Conservation (phyloP, 31 red algal species). For the Endocladia muricata region DNA sequence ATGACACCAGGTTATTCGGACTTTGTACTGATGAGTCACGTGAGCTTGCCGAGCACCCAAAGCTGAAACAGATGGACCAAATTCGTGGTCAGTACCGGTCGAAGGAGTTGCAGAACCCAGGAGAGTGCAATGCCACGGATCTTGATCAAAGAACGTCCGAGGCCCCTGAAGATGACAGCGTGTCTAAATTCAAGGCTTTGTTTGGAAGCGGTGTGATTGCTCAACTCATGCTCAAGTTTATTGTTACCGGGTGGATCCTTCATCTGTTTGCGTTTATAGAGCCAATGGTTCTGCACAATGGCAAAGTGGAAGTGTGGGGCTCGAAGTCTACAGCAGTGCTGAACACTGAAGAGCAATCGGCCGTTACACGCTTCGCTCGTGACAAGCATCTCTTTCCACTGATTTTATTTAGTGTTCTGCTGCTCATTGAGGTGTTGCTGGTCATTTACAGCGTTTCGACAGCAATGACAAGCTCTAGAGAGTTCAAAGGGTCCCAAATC, state of each 20-base stretch:
- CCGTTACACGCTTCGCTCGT: conserved; percentile 12
- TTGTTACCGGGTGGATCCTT: conserved; percentile 1
- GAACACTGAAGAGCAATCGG: neutral
- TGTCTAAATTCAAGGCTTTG: conserved; percentile 8
- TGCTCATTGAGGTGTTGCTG: conserved; percentile 7
- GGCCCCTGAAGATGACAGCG: neutral
- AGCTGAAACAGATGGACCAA: conserved; percentile 5
- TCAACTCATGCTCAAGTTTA: conserved; percentile 20
- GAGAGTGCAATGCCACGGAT: conserved; percentile 7
- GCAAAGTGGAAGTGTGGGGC: conserved; percentile 38
- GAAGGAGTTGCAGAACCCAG: neutral
- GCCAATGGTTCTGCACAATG: conserved; percentile 13
- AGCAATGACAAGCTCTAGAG: neutral
- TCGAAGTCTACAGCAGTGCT: neutral
- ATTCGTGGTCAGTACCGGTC: neutral
- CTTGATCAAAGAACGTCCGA: conserved; percentile 16
- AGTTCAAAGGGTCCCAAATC: no score
- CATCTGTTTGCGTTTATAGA: conserved; percentile 20
- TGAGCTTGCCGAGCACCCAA: neutral
- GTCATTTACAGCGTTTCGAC: conserved; percentile 1
- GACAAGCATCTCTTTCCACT: conserved; percentile 26
- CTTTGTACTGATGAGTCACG: conserved; percentile 7
- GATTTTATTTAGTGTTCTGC: neutral
- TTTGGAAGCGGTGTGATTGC: conserved; percentile 15
- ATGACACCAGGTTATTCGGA: conserved; percentile 14